Conservation (phyloP, 2,329 filamentous ascomycete genomes). For the Monilinia vaccinii-corymbosi region DNA sequence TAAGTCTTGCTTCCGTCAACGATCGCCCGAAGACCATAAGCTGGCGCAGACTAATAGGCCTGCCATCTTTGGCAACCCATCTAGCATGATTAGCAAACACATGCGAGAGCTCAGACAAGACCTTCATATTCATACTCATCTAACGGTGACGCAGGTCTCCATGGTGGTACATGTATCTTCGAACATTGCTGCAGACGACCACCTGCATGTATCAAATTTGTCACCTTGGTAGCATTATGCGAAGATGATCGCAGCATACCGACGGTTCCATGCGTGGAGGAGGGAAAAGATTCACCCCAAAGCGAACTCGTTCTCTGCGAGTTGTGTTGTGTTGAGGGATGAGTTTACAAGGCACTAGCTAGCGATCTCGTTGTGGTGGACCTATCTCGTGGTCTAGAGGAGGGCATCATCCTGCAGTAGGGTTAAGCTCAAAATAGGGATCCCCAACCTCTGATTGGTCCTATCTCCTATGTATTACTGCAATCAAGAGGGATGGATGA, state of each 20-base stretch:
- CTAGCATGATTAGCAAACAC: constrained; percentile 36
- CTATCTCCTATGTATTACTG: too few species aligned
- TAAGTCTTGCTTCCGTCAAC: constrained; percentile 76
- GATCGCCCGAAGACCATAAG: constrained; percentile 96
- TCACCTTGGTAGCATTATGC: constrained; percentile 27
- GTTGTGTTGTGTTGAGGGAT: not conserved
- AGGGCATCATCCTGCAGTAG: not conserved
- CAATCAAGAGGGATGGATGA: too few species aligned
- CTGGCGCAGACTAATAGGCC: constrained; percentile 92
- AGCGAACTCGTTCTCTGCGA: not conserved
- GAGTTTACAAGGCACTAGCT: not conserved
- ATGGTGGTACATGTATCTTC: constrained; percentile 34
- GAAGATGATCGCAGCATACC: constrained; percentile 30
- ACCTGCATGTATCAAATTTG: constrained; percentile 20
- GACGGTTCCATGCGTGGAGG: constrained; percentile 26
- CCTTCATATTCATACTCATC: constrained; percentile 45
- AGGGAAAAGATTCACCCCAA: constrained; percentile 2
- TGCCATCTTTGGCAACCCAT: constrained; percentile 86
- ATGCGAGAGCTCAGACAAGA: not conserved
- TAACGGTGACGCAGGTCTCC: constrained; percentile 54
- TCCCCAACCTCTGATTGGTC: too few species aligned
- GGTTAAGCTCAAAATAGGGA: too few species aligned
- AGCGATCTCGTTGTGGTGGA: not conserved
- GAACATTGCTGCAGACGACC: constrained; percentile 9
- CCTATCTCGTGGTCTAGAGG: not conserved